Evolutionary conservation across 352 stramenopile genomes (phyloP).

Genomic region (Aphanomyces euteiches): DNA sequence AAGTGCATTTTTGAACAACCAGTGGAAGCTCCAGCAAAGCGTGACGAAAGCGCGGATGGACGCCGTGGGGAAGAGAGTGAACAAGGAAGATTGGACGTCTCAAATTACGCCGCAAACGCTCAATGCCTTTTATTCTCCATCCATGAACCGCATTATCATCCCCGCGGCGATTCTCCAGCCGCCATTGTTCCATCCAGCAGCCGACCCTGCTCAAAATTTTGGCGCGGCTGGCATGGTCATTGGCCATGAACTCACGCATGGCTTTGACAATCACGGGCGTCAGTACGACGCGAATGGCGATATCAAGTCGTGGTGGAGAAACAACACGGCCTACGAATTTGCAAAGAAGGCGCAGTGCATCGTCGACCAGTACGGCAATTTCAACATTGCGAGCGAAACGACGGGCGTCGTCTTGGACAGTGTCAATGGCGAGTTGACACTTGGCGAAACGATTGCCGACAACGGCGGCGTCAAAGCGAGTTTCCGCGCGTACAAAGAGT

Average conservation of each 20-base stretch:
- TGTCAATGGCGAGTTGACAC: constrained; percentile 76
- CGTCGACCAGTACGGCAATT: constrained; percentile 58
- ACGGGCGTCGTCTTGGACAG: constrained; percentile 43
- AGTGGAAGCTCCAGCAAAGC: constrained; percentile 36
- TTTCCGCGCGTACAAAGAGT: constrained; percentile 47
- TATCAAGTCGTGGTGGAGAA: constrained; percentile 72
- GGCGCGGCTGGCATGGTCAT: constrained; percentile 90
- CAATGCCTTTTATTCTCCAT: constrained; percentile 79
- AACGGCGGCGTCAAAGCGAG: constrained; percentile 72
- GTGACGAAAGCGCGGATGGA: constrained; percentile 35
- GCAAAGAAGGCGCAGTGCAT: constrained; percentile 53
- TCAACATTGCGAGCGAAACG: constrained; percentile 29
- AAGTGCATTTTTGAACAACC: constrained; percentile 55
- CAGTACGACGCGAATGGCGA: constrained; percentile 83
- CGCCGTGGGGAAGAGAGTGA: constrained; percentile 32
- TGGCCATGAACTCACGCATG: constrained; percentile 92
- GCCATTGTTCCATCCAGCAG: constrained; percentile 69
- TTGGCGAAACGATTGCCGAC: constrained; percentile 82
- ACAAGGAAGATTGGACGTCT: constrained; percentile 46
- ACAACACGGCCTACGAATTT: constrained; percentile 69
- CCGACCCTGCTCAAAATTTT: constrained; percentile 86
- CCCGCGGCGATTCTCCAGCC: constrained; percentile 91
- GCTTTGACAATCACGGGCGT: constrained; percentile 90
- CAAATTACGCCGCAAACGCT: constrained; percentile 89
- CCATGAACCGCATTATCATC: constrained; percentile 89